phyloP scores from a whole-genome alignment of 495 filamentous ascomycete species.

The Halenospora varia region DNA sequence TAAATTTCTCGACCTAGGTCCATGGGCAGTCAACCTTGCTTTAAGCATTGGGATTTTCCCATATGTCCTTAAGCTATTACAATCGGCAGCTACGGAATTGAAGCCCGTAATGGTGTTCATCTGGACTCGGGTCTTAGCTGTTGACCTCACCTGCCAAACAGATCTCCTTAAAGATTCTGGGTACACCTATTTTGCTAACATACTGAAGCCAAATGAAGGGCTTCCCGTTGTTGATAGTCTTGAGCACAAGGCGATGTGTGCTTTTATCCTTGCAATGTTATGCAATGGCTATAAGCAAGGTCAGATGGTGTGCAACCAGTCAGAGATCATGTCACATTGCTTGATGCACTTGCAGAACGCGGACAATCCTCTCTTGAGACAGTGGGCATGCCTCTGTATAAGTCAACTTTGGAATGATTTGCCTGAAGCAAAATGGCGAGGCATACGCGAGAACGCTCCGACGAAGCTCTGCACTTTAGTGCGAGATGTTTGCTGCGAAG shows the following conservation, averaged over 20 bases:
- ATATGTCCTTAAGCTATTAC: constrained; percentile 92
- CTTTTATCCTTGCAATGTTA: constrained; percentile 94
- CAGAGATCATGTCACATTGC: constrained; percentile 82
- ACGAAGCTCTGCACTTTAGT: constrained; percentile 72
- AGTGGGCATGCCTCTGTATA: constrained; percentile 96
- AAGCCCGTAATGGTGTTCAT: constrained; percentile 99
- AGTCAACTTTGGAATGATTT: constrained; percentile 92
- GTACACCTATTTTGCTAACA: constrained; percentile 91
- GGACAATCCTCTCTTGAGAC: constrained; percentile 82
- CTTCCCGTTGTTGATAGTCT: constrained; percentile 79
- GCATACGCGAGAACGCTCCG: constrained; percentile 77
- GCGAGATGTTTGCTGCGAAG: constrained; percentile 90
- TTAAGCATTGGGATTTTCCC: constrained; percentile 98
- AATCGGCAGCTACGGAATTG: constrained; percentile 89
- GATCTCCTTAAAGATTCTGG: constrained; percentile 95
- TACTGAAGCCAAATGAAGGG: constrained; percentile 77
- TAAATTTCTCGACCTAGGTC: constrained; percentile 90
- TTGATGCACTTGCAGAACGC: constrained; percentile 75
- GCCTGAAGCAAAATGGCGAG: constrained; percentile 90
- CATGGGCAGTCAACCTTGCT: constrained; percentile 95
- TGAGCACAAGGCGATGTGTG: constrained; percentile 98
- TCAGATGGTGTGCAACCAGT: constrained; percentile 79
- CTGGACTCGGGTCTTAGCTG: constrained; percentile 94
- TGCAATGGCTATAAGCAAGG: constrained; percentile 91
- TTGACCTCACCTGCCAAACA: constrained; percentile 86